Evolutionary conservation across 2,329 filamentous ascomycete species (phyloP).

Genomic region (Myriosclerotinia scirpicola): DNA sequence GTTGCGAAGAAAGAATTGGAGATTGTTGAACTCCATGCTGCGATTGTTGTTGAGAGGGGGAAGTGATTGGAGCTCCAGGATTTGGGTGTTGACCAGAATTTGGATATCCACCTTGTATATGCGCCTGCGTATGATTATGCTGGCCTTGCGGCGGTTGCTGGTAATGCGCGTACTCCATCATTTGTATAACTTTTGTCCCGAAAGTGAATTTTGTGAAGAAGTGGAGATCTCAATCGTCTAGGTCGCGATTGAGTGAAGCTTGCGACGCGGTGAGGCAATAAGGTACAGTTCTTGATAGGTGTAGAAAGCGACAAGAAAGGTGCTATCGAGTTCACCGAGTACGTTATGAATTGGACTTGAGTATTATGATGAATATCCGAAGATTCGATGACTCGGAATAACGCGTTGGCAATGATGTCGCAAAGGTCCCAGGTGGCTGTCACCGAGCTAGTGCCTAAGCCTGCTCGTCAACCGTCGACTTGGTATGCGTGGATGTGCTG

Average conservation of each 20-base stretch:
- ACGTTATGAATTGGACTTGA: constrained; percentile 23
- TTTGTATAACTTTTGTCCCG: constrained; percentile 43
- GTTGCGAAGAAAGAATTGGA: constrained; percentile 76
- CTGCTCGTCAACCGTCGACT: constrained; percentile 46
- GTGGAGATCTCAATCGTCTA: constrained; percentile 23
- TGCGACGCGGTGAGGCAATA: constrained; percentile 23
- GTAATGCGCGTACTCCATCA: constrained; percentile 77
- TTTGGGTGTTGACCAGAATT: constrained; percentile 56
- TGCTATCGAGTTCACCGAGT: constrained; percentile 25
- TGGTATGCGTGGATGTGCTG: constrained; percentile 62
- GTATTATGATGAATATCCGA: constrained; percentile 22
- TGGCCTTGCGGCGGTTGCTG: constrained; percentile 60
- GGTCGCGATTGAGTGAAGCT: constrained; percentile 19
- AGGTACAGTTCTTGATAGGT: constrained; percentile 25
- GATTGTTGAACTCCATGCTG: constrained; percentile 65
- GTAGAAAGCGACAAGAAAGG: constrained; percentile 22
- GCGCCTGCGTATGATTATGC: constrained; percentile 59
- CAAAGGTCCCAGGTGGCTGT: constrained; percentile 33
- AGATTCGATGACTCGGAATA: constrained; percentile 25
- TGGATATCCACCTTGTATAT: constrained; percentile 61
- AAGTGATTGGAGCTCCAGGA: constrained; percentile 59
- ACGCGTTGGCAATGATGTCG: constrained; percentile 31
- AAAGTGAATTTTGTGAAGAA: constrained; percentile 22
- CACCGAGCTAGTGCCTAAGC: constrained; percentile 35
- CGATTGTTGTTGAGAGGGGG: constrained; percentile 65